These are phyloP conservation scores for Talaromyces sp. DNA, from an alignment of 2,329 filamentous ascomycete genomes.

Conservation along the genomic window DNA sequence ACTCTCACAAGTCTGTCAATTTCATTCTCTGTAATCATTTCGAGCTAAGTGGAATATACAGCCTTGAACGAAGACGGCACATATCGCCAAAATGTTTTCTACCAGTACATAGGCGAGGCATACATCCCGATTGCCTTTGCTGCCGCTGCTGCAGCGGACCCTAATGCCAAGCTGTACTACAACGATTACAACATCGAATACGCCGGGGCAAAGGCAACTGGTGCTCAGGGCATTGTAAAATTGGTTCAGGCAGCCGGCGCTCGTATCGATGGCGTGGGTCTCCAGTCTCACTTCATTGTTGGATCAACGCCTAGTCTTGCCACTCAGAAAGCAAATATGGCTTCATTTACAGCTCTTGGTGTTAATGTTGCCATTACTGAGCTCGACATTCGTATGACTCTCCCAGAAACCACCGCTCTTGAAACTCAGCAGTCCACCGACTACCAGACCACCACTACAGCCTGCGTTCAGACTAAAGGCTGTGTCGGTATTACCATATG, in stretches of 20 bases:
- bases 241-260: constrained; percentile 31
- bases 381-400: constrained; percentile 51
- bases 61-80: constrained; percentile 53
- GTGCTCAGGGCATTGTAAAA: constrained; percentile 31
- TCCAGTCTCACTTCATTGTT: constrained; percentile 48
- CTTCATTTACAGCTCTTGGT: constrained; percentile 36
- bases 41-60: constrained; percentile 27
- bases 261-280: constrained; percentile 46
- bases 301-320: constrained; percentile 42
- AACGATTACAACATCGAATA: constrained; percentile 48
- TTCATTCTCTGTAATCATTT: background rate
- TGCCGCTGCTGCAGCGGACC: constrained; percentile 64
- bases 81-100: constrained; percentile 62
- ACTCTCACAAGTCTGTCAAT: background rate
- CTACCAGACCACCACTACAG: constrained; percentile 30
- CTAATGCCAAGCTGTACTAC: constrained; percentile 67
- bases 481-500: constrained; percentile 40
- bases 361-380: constrained; percentile 44
- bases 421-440: constrained; percentile 33
- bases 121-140: constrained; percentile 69
- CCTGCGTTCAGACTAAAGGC: constrained; percentile 29
- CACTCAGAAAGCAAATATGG: constrained; percentile 39
- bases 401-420: constrained; percentile 27
- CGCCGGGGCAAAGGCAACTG: constrained; percentile 31
- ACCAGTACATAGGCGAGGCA: constrained; percentile 64